phyloP scores from a whole-genome alignment of 2,329 filamentous ascomycete genomes.

The Phialophora verrucosa region DNA sequence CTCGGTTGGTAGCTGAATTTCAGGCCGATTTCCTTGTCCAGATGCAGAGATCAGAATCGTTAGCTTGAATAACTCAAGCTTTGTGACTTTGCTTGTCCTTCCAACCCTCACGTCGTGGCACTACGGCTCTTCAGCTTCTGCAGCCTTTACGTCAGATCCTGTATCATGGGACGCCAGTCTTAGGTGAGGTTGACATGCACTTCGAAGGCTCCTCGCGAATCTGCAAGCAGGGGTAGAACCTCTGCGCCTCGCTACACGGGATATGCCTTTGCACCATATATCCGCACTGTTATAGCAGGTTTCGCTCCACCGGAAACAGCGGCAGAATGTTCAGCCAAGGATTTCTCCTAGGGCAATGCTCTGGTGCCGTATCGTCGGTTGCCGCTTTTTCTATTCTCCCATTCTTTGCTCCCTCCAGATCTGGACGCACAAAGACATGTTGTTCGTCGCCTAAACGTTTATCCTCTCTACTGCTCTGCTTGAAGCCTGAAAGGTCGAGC shows the following conservation, averaged over 20 bases:
- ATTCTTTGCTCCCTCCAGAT: neutral
- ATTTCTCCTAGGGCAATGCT: neutral
- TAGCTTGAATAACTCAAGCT: constrained; percentile 1
- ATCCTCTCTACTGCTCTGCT: neutral
- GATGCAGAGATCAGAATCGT: neutral
- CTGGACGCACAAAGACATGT: neutral
- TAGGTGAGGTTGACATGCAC: neutral
- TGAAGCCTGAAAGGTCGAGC: neutral
- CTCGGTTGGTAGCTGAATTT: neutral
- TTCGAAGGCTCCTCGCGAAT: neutral
- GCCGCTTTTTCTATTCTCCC: neutral
- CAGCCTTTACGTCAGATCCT: neutral
- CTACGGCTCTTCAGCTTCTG: neutral
- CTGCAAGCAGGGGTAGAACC: neutral
- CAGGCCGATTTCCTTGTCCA: neutral
- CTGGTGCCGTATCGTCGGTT: neutral
- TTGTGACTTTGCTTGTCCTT: neutral
- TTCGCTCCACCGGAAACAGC: neutral
- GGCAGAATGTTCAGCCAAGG: constrained; percentile 1
- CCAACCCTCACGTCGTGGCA: neutral
- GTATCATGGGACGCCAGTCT: neutral
- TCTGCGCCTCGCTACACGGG: neutral
- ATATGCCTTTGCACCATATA: neutral
- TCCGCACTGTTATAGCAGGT: neutral
- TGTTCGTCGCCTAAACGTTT: neutral